phyloP scores from a whole-genome alignment of 108 stramenopile genomes.

The Nannochloropsis oceanica region DNA sequence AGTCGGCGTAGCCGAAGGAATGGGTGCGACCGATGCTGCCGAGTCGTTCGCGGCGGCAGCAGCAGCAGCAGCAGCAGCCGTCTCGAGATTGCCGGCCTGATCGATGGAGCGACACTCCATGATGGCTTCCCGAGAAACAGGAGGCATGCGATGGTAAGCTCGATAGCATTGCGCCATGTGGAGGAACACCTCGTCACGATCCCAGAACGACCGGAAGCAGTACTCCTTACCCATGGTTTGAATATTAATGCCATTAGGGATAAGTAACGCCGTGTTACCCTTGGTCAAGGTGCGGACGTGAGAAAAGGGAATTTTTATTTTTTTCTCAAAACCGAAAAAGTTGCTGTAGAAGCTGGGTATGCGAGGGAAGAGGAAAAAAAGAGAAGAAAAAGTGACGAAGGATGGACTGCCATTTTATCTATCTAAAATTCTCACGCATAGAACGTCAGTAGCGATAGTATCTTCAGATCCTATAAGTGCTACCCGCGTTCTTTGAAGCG shows the following conservation, averaged over 20 bases:
- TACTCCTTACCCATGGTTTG: constrained; percentile 29
- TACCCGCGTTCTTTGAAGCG: too few relatives aligned
- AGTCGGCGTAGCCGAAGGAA: too few relatives aligned
- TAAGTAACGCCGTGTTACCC: constrained; percentile 40
- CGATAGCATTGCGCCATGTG: constrained; percentile 4
- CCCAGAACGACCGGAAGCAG: constrained; percentile 36
- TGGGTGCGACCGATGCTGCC: too few relatives aligned
- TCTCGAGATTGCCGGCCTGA: neutral
- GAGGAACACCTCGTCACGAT: constrained; percentile 24
- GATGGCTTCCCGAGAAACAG: neutral
- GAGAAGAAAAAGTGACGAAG: too few relatives aligned
- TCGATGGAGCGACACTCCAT: neutral
- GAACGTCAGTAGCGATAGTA: too few relatives aligned
- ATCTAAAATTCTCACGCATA: too few relatives aligned
- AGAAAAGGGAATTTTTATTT: constrained; percentile 40
- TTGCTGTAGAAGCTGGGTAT: constrained; percentile 33
- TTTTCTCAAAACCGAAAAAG: constrained; percentile 43
- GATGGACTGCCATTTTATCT: too few relatives aligned
- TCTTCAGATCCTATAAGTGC: too few relatives aligned
- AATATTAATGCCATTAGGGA: constrained; percentile 42
- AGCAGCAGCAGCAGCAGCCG: neutral
- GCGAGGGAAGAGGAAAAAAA: too few relatives aligned
- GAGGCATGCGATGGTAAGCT: neutral
- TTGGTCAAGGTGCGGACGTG: constrained; percentile 35
- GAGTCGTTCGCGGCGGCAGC: too few relatives aligned